Conservation (phyloP, 1,139 yeast genomes). For the Trichomonascaceae sp. region DNA sequence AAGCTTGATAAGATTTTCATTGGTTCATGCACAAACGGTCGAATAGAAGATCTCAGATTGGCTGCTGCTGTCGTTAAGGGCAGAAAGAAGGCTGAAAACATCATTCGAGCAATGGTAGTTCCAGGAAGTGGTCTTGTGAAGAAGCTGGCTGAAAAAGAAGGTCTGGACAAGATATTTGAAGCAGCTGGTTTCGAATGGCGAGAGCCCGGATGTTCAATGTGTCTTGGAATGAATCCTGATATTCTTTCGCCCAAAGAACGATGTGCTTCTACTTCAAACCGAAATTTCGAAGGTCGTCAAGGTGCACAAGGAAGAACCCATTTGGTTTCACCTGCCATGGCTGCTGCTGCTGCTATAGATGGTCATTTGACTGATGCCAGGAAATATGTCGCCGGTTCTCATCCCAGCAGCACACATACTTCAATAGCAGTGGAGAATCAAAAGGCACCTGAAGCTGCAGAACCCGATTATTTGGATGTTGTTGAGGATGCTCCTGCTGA, state of each 20-base stretch:
- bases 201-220: slow-evolving; percentile 99
- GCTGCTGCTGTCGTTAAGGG: slow-evolving; percentile 95
- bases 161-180: slow-evolving; percentile 81
- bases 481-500: slow-evolving; percentile 23
- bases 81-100: slow-evolving; percentile 74
- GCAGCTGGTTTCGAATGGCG: slow-evolving; percentile 98
- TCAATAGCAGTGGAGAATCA: slow-evolving; percentile 39
- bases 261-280: slow-evolving; percentile 97
- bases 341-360: slow-evolving; percentile 94
- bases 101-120: slow-evolving; percentile 81
- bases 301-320: slow-evolving; percentile 97
- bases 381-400: slow-evolving; percentile 60
- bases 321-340: slow-evolving; percentile 98
- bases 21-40: slow-evolving; percentile 96
- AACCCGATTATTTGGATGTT: slow-evolving; percentile 15
- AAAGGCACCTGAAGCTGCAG: slow-evolving; percentile 11
- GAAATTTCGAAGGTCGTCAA: slow-evolving; percentile 99
- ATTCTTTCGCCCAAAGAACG: slow-evolving; percentile 90
- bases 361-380: slow-evolving; percentile 92
- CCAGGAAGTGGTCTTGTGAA: slow-evolving; percentile 97
- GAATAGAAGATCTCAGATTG: slow-evolving; percentile 93
- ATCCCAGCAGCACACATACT: slow-evolving; percentile 57
- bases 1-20: slow-evolving; percentile 87
- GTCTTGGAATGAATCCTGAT: slow-evolving; percentile 99
- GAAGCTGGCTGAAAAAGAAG: slow-evolving; percentile 89